Evolutionary conservation across 2,329 filamentous ascomycete genomes (phyloP), one percentile per base, ranked within the genome.

Genomic region (Gliomastix tumulicola): DNA sequence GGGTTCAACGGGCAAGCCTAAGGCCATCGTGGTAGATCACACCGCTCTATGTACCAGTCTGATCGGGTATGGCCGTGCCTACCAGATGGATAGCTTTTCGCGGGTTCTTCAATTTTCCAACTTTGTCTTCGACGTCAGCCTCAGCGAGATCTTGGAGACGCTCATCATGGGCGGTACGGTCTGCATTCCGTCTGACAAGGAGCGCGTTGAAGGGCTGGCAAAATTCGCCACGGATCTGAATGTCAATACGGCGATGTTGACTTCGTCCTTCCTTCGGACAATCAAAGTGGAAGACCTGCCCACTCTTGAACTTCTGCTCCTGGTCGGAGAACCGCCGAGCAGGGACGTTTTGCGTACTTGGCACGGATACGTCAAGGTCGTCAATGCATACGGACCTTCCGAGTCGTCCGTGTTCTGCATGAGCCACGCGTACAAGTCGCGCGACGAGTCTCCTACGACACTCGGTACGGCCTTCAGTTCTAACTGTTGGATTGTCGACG

Each of bases 41-140:
- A 18, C 19, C 15, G 34, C 37, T 17, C 21, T 47, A 13, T 25
- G 27, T 6, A 36, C 31, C 20, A 40, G 32, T 32, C 27, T 32
- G 17, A 17, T 30, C 16, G 19, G 18, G 6, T 23, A 17, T 12
- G 16, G 13, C 20, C 19, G 30, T 11, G 60, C 63, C 2, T 53
- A 74, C 4, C 54, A 62, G 3, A 72, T 72, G 38, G 63, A 57
- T 31, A 55, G 47, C 6, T 54, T 49, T 2, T 74, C 72, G 9
- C 66, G 79, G 7, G 68, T 76, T 11, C 36, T 74, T 33, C 65
- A 70, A 38, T 67, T 66, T 40, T 67, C 64, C 9, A 61, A 60
- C 15, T 69, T 65, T 41, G 65, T 62, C 1, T 71, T 71, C 30
- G 67, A 74, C 38, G 59, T 62, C 3, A 62, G 59, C 25, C 48